Base-by-base conservation (phyloP, 208 protist genomes). In the Leishmania major region DNA sequence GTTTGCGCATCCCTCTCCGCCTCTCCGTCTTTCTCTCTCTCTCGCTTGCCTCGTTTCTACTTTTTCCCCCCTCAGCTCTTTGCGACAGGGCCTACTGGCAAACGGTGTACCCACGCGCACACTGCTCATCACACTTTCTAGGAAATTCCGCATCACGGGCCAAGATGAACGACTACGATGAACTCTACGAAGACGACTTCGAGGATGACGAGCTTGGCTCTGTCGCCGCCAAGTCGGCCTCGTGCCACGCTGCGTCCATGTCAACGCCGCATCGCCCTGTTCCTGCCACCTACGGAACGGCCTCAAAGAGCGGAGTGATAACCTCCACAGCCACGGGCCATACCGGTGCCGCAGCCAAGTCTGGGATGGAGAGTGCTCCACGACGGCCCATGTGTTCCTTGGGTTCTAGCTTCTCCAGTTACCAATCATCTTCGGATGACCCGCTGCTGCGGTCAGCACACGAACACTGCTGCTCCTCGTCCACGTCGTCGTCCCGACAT, bases 171-270 rank as follows among this genome's bases (percentile, higher is more conserved):
- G 78, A 86, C 17, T 74, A 72, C 57, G 64, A 76, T 10, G 83
- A 86, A 40, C 45, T 74, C 31, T 81, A 81, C 78, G 37, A 74
- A 3, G 78, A 72, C 51, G 84, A 87, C 51, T 83, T 76, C 66
- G 78, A 83, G 17, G 79, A 84, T 43, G 84, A 84, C 19, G 78
- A 80, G 60, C 11, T 53, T 25, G 64, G 67, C 13, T 53, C 49
- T 28, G 55, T 53, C 75, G 53, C 55, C 37, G 13, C 7, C 1
- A 37, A 31, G 13, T 49, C 66, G 3, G 22, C 75, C 5, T 45
- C 80, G 37, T 49, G 40, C 19, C 45, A 4, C 66, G 19, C 40
- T 6, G 59, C 28, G 1, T 80, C 73, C 25, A 69, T 66, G 43
- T 22, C 55, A 25, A 75, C 81, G 3, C 10, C 71, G 10, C 10